Base-by-base conservation (phyloP, 2,329 filamentous ascomycete genomes). In the Aspergillus oerlinghausenensis region DNA sequence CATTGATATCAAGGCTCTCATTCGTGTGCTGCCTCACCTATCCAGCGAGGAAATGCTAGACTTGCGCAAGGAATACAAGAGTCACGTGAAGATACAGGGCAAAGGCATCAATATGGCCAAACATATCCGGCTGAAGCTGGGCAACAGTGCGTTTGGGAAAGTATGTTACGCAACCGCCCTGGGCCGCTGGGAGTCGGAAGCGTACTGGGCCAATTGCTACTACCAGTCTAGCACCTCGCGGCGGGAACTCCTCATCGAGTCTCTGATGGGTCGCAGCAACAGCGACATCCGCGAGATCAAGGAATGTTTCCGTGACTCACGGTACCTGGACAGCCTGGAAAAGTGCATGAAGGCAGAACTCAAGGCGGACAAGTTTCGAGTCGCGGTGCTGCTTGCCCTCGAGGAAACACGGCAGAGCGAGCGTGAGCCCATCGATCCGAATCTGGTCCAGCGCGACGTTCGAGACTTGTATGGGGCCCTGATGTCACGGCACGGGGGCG, bases 201-300 rank as follows among this genome's bases (percentile, higher is more conserved):
- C 91, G 0, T 96, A 96, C 80, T 99, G 94, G 92, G 92, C 93
- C 58, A 97, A 97, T 73, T 96, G 91, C 74, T 97, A 92, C 87
- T 97, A 97, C 76, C 93, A 97, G 70, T 87, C 88, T 40, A 89
- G 93, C 73, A 89, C 88, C 66, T 90, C 87, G 7, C 84, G 91
- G 2, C 85, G 92, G 5, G 93, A 97, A 73, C 81, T 99, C 38
- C 83, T 99, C 53, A 97, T 97, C 66, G 94, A 99, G 75, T 85
- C 87, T 5, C 82, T 99, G 21, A 96, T 97, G 86, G 94, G 94
- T 0, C 85, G 92, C 5, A 86, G 86, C 28, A 97, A 97, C 72
- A 80, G 84, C n/a, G 94, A 97, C 69, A 90, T 97, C 60, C 82
- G 84, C 10, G 81, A 83, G 59, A 97, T 99, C 79, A 96, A 96